Percentiles rank a stretch among this genome's conserved stretches.
phyloP scores from a whole-genome alignment of 192 early-diverging fungal species.

The Entomortierella lignicola region DNA sequence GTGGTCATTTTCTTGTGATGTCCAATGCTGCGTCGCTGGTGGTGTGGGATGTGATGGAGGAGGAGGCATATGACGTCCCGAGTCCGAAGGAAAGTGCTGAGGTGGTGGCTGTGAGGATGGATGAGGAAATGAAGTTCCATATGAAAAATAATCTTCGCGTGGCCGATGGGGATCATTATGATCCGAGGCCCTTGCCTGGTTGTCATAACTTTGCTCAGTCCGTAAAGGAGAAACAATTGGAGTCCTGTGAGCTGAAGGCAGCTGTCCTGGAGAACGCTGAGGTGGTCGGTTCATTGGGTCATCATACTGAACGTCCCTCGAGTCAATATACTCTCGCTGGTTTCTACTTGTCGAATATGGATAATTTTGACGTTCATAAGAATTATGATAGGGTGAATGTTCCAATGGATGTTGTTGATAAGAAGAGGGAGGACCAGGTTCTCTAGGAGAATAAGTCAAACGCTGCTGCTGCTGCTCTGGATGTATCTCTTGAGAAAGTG shows the following conservation, averaged over 20 bases:
- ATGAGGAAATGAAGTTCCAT: background rate
- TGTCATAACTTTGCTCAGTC: conserved; percentile 6
- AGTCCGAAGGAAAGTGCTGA: background rate
- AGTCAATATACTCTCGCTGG: conserved; percentile 1
- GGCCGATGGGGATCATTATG: background rate
- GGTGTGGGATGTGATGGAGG: background rate
- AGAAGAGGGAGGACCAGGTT: background rate
- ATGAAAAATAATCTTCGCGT: conserved; percentile 1
- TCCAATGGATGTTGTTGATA: conserved; percentile 1
- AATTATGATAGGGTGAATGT: conserved; percentile 1
- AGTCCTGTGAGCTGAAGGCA: background rate
- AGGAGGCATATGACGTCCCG: background rate
- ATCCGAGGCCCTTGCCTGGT: background rate
- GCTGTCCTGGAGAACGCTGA: background rate
- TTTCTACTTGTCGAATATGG: background rate
- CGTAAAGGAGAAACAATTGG: background rate
- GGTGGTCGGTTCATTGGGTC: background rate
- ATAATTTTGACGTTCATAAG: conserved; percentile 6
- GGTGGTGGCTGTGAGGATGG: conserved; percentile 2
- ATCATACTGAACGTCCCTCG: background rate
- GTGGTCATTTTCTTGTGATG: background rate
- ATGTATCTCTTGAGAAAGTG: background rate
- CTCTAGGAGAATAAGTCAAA: background rate
- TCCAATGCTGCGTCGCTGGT: background rate
- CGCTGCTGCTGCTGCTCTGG: conserved; percentile 11